These are phyloP conservation scores for Termitomyces sp. DNA, from an alignment of 1,284 basidiomycete genomes.

Conservation along the genomic window DNA sequence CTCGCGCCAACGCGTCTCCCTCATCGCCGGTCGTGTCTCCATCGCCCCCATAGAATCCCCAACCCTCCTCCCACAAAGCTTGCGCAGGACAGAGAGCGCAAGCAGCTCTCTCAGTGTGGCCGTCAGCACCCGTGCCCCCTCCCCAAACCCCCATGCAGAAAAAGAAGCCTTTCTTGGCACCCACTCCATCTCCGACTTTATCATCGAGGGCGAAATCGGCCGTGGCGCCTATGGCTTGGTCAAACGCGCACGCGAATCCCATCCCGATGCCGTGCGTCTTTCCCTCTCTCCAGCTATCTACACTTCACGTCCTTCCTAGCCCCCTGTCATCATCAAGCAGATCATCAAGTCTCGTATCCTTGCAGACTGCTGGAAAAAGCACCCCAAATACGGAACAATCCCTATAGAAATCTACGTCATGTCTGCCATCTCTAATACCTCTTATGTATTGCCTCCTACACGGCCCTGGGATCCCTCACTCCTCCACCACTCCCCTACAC, in stretches of 20 bases:
- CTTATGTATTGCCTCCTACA: conserved; percentile 64
- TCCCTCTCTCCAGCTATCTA: conserved; percentile 14
- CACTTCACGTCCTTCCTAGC: conserved; percentile 31
- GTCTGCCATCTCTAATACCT: conserved; percentile 79
- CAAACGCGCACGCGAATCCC: conserved; percentile 82
- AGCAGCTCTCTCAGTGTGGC: conserved; percentile 57
- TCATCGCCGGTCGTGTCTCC: conserved; percentile 73
- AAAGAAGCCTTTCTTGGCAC: conserved; percentile 49
- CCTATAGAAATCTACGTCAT: conserved; percentile 99
- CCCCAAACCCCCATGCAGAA: conserved; percentile 45
- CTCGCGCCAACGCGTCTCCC: conserved; percentile 75
- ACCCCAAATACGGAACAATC: conserved; percentile 91
- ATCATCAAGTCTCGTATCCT: conserved; percentile 98
- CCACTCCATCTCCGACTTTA: conserved; percentile 71
- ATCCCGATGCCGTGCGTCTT: conserved; percentile 70
- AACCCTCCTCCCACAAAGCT: conserved; percentile 50
- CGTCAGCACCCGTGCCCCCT: conserved; percentile 57
- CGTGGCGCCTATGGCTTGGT: conserved; percentile 97
- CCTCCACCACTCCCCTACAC: conserved; percentile 17
- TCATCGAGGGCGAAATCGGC: conserved; percentile 84
- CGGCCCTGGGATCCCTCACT: conserved; percentile 80
- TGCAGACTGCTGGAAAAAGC: conserved; percentile 99
- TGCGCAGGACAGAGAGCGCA: conserved; percentile 56
- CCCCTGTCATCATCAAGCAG: conserved; percentile 90
- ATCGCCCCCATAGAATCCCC: conserved; percentile 67